Evolutionary conservation across 495 filamentous ascomycete species (phyloP), one percentile per base, ranked within the genome.

Genomic region (Tuber aestivum): DNA sequence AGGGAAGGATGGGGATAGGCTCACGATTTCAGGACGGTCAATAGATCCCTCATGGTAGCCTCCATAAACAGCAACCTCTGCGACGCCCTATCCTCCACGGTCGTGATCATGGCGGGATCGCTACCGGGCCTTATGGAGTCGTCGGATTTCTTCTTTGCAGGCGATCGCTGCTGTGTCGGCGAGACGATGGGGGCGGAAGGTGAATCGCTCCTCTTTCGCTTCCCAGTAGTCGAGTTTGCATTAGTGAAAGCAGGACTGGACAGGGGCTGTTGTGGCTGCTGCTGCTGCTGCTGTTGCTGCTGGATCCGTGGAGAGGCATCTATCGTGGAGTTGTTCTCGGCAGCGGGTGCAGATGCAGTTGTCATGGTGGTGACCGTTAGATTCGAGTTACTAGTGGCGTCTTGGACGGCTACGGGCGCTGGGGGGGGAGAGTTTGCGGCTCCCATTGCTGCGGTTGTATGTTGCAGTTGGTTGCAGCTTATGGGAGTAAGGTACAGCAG

Each of bases 1-100:
- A n/a, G 23, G n/a, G 4, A 32, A 41, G 69, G 48, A 27, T 23
- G 23, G 10, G 48, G 74, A 68, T 32, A 35, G 3, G 76, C 76
- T 70, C 41, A 82, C 81, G 82, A 74, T 70, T 77, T 80, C 20
- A 82, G 76, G 23, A 82, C 75, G 23, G 74, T 70, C 77, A 82
- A 69, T n/a, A 82, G 75, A 44, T 82, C 80, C 6, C 74, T 78
- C 44, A 56, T 61, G 32, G 82, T 78, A 32, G 72, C 73, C n/a
- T 70, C 37, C 70, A 82, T 77, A 41, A 44, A 79, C 37, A n/a
- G 14, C 27, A 38, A 76, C 18, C 76, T 41, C 71, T 61, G 74
- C 42, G 70, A 73, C 5, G 32, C 65, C 40, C 65, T 72, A 38
- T 75, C 73, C 68, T 77, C 69, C 23, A 50, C 40, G 12, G 48